Base-by-base conservation (phyloP, 2,329 filamentous ascomycete genomes). In the Paramyrothecium roridum region DNA sequence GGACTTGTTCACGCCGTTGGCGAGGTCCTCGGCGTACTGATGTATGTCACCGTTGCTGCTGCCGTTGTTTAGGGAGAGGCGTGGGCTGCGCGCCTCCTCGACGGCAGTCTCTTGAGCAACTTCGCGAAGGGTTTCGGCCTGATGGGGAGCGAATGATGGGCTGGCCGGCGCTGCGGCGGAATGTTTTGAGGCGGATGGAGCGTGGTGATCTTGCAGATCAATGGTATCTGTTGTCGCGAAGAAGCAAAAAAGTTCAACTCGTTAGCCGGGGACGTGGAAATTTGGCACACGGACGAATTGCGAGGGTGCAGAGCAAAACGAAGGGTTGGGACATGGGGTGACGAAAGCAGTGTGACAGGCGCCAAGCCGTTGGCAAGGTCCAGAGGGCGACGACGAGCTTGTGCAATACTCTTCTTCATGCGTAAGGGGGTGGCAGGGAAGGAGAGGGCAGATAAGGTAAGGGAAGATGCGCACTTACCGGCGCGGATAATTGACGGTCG, bases 111-210 rank as follows among this genome's bases (percentile, higher is more conserved):
- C 91, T 67, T 91, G 84, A 60, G 88, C 84, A 55, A 93, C 88
- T 69, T 91, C 88, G 65, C 90, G 88, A 60, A 97, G 80, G 19
- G 93, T 88, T 65, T 91, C 86, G 63, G 91, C 89, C 74, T 98
- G 93, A 70, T 97, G 93, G 48, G 91, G 86, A 61, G 87, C 89
- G 66, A 89, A 13, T 6, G 37, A 43, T 19, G 37, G 77, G n/a
- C 60, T 50, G 20, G 61, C 76, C 80, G 56, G 60, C 79, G 60
- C 58, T 50, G 56, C 57, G 48, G 64, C 65, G 54, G 82, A 78
- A 72, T 96, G 92, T 70, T 93, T 89, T 76, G 96, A 83, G 43
- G 93, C 91, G 48, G 93, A 95, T 34, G 92, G 91, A 56, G 88
- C 80, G 67, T 87, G 79, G 68, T 86, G 89, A 74, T 91, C 85